Evolutionary conservation across 2,329 filamentous ascomycete genomes (phyloP), one percentile per base, ranked within the genome.

Genomic region (Ophiocordyceps robertsii): DNA sequence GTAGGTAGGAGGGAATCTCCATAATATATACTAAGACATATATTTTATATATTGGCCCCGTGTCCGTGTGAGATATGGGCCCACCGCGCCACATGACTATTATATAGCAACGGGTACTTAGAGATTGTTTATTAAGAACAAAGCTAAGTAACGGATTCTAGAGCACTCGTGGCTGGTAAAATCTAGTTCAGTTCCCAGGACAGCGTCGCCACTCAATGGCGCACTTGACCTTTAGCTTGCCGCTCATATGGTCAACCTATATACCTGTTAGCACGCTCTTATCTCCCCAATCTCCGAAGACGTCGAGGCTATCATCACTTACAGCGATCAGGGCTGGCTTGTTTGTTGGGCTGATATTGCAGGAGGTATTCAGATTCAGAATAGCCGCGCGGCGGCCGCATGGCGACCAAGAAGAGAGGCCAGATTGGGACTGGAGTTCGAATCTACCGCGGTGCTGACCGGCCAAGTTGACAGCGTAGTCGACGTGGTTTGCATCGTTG

Each of bases 291-390:
- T 24, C 24, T 24, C 7, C 4, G 24, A 7, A 24, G 24, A 24
- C n/a, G n/a, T n/a, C n/a, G 7, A 24, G 7, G 24, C 24, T 4
- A 13, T 11, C 13, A 11, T 38, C 14, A 42, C 51, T 47, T 50
- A 53, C 52, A 36, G 52, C 51, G 46, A 55, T 55, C 19, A 53
- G 45, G 19, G 52, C 51, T 1, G 48, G 47, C 4, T 48, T 45
- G 14, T 44, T 21, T 1, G 53, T 53, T 6, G 53, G 53, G 12
- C 36, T 43, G 13, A 55, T 48, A 45, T 44, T 46, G 48, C 51
- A 54, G 29, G 53, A 49, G 9, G 53, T 53, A 44, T 55, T 55
- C 51, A 55, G 51, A 47, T 55, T 55, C 33, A 55, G 46, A 42
- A 55, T 55, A 10, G 53, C 52, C 5, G 51, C 52, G 47, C 49